Percentiles rank a stretch among this genome's conserved stretches.
Evolutionary conservation across 2,329 filamentous ascomycete genomes (phyloP).

Genomic region (Fusarium longipes): DNA sequence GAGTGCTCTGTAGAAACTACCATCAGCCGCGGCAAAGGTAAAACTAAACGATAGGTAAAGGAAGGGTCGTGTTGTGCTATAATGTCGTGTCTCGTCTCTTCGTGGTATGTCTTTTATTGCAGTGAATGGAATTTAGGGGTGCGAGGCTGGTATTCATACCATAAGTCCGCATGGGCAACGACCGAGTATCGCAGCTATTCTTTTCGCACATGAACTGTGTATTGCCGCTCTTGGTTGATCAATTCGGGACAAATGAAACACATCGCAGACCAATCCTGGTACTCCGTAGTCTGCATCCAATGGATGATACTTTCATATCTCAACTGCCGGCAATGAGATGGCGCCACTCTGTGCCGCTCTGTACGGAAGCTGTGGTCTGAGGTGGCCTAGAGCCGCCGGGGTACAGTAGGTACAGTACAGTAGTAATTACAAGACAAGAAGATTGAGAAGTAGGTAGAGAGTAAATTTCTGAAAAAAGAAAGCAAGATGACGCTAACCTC

Average conservation of each 20-base stretch:
- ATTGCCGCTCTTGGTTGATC: neutral
- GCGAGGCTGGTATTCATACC: neutral
- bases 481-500: constrained; percentile 28
- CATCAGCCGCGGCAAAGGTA: constrained; percentile 26
- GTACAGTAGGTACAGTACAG: constrained; percentile 7
- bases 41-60: neutral
- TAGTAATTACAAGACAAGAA: neutral
- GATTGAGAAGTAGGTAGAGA: neutral
- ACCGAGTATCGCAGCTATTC: neutral
- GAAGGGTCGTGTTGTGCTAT: neutral
- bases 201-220: neutral
- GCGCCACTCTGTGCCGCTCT: constrained; percentile 11
- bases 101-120: neutral
- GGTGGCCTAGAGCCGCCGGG: constrained; percentile 25
- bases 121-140: neutral
- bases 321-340: constrained; percentile 36
- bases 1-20: constrained; percentile 5
- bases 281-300: neutral
- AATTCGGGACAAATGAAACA: neutral
- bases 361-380: constrained; percentile 18
- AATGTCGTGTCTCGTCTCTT: constrained; percentile 9
- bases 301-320: neutral
- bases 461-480: neutral
- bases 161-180: neutral
- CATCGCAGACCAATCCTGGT: neutral